A percentile compares a stretch with the other conserved stretches of the same genome.
Conservation (phyloP, 1,284 basidiomycete species). For the Trametes sp. region DNA sequence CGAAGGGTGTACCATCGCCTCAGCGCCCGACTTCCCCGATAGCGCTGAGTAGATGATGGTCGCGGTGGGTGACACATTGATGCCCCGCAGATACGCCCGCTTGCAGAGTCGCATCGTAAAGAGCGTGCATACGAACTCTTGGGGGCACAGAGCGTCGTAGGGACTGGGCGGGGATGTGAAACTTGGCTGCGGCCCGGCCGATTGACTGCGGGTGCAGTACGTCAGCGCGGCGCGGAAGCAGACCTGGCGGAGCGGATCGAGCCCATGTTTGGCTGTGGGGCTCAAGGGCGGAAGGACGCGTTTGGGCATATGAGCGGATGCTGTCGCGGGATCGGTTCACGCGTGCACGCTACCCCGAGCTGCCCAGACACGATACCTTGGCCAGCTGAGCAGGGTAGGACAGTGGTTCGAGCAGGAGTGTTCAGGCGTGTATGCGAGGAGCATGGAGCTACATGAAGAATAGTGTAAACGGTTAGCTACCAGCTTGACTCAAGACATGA, state of each 20-base stretch:
- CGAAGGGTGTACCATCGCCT: too few species aligned
- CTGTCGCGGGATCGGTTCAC: background rate
- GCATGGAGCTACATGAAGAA: too few species aligned
- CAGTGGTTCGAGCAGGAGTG: background rate
- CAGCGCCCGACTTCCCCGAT: too few species aligned
- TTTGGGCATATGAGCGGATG: conserved; percentile 12
- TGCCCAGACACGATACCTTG: background rate
- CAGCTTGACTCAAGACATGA: too few species aligned
- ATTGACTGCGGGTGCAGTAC: background rate
- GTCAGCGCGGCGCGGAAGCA: conserved; percentile 2
- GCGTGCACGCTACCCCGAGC: background rate
- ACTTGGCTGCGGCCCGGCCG: background rate
- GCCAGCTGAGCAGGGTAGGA: background rate
- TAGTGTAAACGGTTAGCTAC: too few species aligned
- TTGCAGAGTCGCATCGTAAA: too few species aligned
- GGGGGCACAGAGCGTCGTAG: too few species aligned
- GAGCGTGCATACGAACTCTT: too few species aligned
- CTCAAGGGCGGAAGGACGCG: conserved; percentile 7
- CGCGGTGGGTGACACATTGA: too few species aligned
- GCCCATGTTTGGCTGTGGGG: background rate
- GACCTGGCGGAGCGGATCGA: background rate
- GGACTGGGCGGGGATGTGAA: too few species aligned
- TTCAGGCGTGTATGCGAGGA: too few species aligned
- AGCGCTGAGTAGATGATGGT: background rate
- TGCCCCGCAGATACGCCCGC: too few species aligned